Evolutionary conservation across 495 filamentous ascomycete species (phyloP), one percentile per base, ranked within the genome.

Genomic region (Trichocladium uniseriatum): DNA sequence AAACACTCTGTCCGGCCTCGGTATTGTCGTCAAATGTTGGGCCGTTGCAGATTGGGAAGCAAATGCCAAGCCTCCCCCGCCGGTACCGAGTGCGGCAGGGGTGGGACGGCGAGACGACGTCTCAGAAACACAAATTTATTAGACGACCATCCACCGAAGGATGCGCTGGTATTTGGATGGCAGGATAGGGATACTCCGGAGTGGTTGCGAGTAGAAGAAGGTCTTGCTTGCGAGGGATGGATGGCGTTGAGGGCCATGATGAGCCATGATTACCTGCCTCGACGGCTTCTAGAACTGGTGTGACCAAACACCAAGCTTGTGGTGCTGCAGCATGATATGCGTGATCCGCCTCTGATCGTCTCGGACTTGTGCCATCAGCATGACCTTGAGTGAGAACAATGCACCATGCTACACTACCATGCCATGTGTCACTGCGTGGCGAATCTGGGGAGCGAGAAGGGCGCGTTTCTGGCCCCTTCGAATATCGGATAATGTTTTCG

Each of bases 111-210:
- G 41, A 31, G 20, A 37, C 53, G 38, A 39, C 31, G 61, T 64
- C 61, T 64, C 61, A 60, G 47, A 52, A 58, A 57, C 48, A 48
- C 54, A 55, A 44, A 60, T 53, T 48, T 22, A 29, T 20, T n/a
- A n/a, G n/a, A 38, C 18, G 20, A 18, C 5, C 10, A 29, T 29
- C 27, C 27, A 29, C 5, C 27, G n/a, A n/a, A n/a, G n/a, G n/a
- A n/a, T n/a, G n/a, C n/a, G n/a, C n/a, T n/a, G n/a, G n/a, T n/a
- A n/a, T n/a, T n/a, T n/a, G n/a, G n/a, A n/a, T n/a, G n/a, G n/a
- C n/a, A n/a, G n/a, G n/a, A n/a, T n/a, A n/a, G n/a, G n/a, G n/a
- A n/a, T n/a, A n/a, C n/a, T n/a, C n/a, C n/a, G n/a, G n/a, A n/a
- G n/a, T n/a, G n/a, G n/a, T n/a, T n/a, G n/a, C n/a, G n/a, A n/a